Evolutionary conservation across 2,329 filamentous ascomycete species (phyloP), one percentile per base, ranked within the genome.

Genomic region (Diplocarpon rosae): DNA sequence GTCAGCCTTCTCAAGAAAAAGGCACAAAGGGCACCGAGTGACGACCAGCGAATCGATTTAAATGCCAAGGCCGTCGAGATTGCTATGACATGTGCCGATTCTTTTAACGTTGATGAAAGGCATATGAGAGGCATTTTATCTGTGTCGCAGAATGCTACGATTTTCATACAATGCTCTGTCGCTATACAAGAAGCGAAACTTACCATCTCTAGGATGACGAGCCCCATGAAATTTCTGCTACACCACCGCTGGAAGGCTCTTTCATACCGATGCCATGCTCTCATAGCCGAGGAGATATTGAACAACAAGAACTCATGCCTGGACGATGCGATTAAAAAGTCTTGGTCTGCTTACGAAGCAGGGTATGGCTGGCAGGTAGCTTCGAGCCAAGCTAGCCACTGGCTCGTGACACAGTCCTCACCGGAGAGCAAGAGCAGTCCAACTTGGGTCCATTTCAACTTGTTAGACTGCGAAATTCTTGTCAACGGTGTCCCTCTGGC

Each of bases 401-500:
- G 40, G 37, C 48, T 33, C 20, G 10, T 3, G 5, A 61, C 50
- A 1, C 45, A 36, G 13, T 61, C 58, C 2, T 42, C 30, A 28
- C 14, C 15, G 7, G 8, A 66, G 61, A 62, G 35, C 38, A 40
- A 24, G 16, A 31, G 42, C 5, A 24, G 10, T 11, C 32, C 38
- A 16, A 31, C 36, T 11, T 16, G 48, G 5, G 63, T 73, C 3
- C 66, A 71, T 24, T 70, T 69, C 49, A 75, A 75, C 47, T 39
- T 77, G 0, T 49, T 80, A 2, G 70, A 65, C 0, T 73, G 69
- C 0, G 62, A 70, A 24, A 58, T 81, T 0, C 62, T 77, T 0
- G 65, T 80, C 0, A 65, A 78, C 46, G 75, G 75, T 0, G 31
- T 61, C 1, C 73, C 72, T 0, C 51, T 77, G 0, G 56, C 65